Percentiles rank a stretch among this genome's conserved stretches.
Conservation (phyloP, 495 filamentous ascomycete genomes). For the Immersiella caudata region DNA sequence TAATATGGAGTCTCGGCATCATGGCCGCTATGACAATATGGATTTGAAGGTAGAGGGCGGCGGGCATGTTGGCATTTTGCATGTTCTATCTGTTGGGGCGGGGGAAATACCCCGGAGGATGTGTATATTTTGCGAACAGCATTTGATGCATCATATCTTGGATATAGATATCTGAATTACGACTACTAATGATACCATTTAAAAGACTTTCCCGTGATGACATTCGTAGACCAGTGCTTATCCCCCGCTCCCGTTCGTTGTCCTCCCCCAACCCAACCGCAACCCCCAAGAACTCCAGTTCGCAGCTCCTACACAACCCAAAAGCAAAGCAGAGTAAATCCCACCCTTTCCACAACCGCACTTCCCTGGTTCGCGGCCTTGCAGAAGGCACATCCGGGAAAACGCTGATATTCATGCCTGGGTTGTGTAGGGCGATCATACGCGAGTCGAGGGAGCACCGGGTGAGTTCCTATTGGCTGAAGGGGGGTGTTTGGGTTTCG, state of each 20-base stretch:
- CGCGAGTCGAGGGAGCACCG: not conserved
- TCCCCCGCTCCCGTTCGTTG: too few relatives aligned
- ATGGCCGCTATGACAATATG: not conserved
- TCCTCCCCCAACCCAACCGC: too few relatives aligned
- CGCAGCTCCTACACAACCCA: not conserved
- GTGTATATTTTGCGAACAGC: slow-evolving; percentile 5
- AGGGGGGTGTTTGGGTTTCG: not conserved
- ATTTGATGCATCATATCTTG: not conserved
- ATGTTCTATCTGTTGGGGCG: not conserved
- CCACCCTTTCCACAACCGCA: not conserved
- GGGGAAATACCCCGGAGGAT: not conserved
- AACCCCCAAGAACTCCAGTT: not conserved
- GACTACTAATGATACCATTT: slow-evolving; percentile 5
- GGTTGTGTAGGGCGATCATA: not conserved
- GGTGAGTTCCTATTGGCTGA: not conserved
- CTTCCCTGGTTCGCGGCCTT: slow-evolving; percentile 6
- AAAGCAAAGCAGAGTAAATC: not conserved
- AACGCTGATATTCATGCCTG: not conserved
- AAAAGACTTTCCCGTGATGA: not conserved
- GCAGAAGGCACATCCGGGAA: not conserved
- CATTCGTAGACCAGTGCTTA: not conserved
- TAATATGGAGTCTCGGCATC: slow-evolving; percentile 1
- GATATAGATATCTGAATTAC: not conserved
- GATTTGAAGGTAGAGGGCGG: not conserved
- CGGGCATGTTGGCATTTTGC: not conserved